Evolutionary conservation across 768 basidiomycete species (phyloP).

Genomic region (Tricholoma saponaceum): DNA sequence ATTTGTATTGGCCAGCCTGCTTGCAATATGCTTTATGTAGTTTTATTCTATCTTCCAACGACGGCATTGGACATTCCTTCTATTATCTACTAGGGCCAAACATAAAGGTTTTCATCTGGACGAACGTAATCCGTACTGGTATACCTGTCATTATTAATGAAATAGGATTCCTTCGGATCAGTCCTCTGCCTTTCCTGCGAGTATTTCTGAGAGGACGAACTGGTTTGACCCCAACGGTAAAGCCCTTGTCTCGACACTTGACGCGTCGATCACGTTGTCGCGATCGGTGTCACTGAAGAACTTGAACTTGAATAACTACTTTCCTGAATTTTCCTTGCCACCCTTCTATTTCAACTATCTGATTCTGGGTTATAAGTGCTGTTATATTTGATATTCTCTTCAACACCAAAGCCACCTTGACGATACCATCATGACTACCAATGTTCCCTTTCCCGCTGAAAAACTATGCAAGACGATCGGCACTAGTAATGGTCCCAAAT

Average conservation of each 20-base stretch:
- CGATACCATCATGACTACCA: not conserved
- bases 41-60: not conserved
- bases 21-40: not conserved
- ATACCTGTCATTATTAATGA: not conserved
- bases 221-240: no score
- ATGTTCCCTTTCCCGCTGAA: not conserved
- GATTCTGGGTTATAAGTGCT: no score
- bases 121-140: not conserved
- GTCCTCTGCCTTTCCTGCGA: no score
- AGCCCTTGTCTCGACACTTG: no score
- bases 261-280: no score
- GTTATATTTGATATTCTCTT: not conserved
- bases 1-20: constrained; percentile 5
- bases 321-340: not conserved
- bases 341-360: not conserved
- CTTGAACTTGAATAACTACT: no score
- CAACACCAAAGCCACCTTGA: not conserved
- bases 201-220: no score
- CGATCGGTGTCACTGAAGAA: no score
- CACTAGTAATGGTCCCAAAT: not conserved
- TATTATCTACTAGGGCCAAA: not conserved
- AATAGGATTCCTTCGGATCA: not conserved
- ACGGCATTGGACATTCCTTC: not conserved
- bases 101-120: not conserved
- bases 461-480: not conserved